Base-by-base conservation (phyloP, 768 basidiomycete species). In the Panus rudis region DNA sequence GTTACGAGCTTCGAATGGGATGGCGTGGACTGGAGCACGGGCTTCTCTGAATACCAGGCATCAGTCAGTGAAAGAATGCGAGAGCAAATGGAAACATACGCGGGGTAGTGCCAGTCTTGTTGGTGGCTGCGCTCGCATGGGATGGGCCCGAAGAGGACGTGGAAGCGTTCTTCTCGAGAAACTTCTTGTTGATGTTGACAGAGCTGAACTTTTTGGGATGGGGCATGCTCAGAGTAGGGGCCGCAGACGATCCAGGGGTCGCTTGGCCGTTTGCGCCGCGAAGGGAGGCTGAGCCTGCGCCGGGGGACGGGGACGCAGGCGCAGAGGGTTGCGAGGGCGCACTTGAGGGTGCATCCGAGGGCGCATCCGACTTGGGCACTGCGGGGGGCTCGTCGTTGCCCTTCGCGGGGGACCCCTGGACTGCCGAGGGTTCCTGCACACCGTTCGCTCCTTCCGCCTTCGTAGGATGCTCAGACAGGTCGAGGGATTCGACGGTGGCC, bases 111-210 rank as follows among this genome's bases (percentile, higher is more conserved):
- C 73, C 76, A 8, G 73, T 49, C 63, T 80, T 86, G 45, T 63
- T 51, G 31, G 69, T 55, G 37, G 67, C 57, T 24, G 71, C 68
- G 39, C 61, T 59, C 17, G 74, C 63, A 21, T 71, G 64, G 38
- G 68, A 54, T 16, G 76, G 65, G 26, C 69, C 55, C 20, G 77
- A 59, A 37, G 68, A 64, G 20, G 79, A 70, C 31, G 78, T 68
- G 32, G 81, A 63, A 5, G 79, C 79, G 43, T 84, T 85, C 74
- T 93, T 94, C 69, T 92, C 87, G 32, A 97, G 70, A 63, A 97
- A 98, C 64, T 89, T 91, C 78, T 92, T 94, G 70, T 90, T 94
- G 63, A 97, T 90, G 59, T 91, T 92, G 49, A 91, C 79, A 22
- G 90, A 78, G 59, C 71, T 88, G 64, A 92, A 93, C 57, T 84